Conservation (phyloP, 345 rosid species). For the Citrus medica region DNA sequence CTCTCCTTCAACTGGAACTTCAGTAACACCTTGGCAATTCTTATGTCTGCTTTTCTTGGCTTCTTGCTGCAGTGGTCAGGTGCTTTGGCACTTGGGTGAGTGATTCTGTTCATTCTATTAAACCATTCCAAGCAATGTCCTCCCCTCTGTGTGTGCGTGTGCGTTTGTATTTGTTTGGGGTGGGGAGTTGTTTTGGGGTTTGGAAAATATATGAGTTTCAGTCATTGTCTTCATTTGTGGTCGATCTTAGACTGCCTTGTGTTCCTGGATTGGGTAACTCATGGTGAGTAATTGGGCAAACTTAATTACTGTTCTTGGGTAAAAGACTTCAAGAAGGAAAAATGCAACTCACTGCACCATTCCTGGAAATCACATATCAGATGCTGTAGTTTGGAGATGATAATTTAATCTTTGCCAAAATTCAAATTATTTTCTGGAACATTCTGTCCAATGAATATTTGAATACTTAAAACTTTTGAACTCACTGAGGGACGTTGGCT, state of each 20-base stretch:
- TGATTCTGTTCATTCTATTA: conserved; percentile 7
- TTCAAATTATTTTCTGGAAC: neutral
- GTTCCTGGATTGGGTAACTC: neutral
- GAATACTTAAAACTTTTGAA: neutral
- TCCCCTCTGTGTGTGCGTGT: neutral
- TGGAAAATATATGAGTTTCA: neutral
- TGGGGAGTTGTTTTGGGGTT: neutral
- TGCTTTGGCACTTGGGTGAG: conserved; percentile 95
- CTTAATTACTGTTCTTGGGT: neutral
- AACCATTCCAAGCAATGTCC: neutral
- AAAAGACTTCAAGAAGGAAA: neutral
- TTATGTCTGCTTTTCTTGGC: conserved; percentile 76
- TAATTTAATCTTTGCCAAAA: neutral
- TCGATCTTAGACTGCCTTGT: neutral
- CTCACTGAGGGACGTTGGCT: neutral
- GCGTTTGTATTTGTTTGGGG: too few species aligned
- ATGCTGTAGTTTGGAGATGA: neutral
- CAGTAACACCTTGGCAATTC: conserved; percentile 53
- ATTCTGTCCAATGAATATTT: neutral
- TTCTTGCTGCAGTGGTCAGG: conserved; percentile 99
- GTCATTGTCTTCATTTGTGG: neutral
- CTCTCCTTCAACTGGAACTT: conserved; percentile 68
- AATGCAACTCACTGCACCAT: neutral
- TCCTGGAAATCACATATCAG: neutral
- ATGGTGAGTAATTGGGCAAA: neutral